phyloP scores from a whole-genome alignment of 371 early-diverging fungal genomes.

The Mucor circinelloides region DNA sequence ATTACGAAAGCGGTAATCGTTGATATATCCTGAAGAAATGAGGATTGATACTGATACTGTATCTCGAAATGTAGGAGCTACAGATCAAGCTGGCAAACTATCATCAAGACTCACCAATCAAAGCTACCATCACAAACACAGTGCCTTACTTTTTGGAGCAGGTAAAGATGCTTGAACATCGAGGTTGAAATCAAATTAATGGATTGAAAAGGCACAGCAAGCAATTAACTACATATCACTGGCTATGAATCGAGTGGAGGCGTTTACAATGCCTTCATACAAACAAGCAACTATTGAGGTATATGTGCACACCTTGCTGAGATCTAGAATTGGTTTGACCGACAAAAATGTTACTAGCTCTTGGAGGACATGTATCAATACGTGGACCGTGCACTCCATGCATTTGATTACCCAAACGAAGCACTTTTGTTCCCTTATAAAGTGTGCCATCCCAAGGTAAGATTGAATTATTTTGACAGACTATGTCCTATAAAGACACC shows the following conservation, averaged over 20 bases:
- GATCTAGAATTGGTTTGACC: neutral
- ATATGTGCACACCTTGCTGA: neutral
- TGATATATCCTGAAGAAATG: neutral
- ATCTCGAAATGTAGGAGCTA: constrained; percentile 30
- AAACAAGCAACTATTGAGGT: constrained; percentile 39
- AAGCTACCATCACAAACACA: constrained; percentile 26
- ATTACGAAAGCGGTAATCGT: constrained; percentile 45
- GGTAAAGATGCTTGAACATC: constrained; percentile 5
- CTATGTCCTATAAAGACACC: neutral
- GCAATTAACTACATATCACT: constrained; percentile 37
- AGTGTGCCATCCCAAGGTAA: constrained; percentile 55
- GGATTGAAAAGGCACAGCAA: constrained; percentile 30
- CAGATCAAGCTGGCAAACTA: constrained; percentile 35
- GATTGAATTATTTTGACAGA: neutral
- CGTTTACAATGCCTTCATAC: constrained; percentile 15
- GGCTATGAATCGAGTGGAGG: constrained; percentile 28
- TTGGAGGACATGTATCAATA: constrained; percentile 39
- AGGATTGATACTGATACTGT: neutral
- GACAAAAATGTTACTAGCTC: constrained; percentile 20
- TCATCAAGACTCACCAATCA: constrained; percentile 37
- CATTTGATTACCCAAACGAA: constrained; percentile 47
- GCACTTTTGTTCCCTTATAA: constrained; percentile 48
- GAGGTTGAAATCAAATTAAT: neutral
- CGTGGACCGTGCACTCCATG: constrained; percentile 39
- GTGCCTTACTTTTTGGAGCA: constrained; percentile 49